Base-by-base conservation (phyloP, 495 filamentous ascomycete genomes). In the Xylona heveae region DNA sequence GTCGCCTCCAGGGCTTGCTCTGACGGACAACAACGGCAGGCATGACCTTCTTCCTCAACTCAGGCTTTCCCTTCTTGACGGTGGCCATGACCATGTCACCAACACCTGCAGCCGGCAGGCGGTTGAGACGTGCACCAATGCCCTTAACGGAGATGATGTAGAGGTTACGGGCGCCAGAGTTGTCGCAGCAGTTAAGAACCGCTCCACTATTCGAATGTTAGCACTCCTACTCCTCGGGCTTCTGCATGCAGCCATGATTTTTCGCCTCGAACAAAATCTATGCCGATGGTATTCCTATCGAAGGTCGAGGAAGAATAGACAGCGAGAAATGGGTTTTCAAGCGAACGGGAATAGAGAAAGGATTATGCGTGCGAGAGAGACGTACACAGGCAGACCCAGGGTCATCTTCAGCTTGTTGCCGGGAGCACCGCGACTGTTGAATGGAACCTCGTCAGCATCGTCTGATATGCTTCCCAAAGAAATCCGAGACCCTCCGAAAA, bases 371-470 rank as follows among this genome's bases (percentile, higher is more conserved):
- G n/a, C n/a, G n/a, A n/a, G n/a, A n/a, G 8, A 22, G n/a, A 81
- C 84, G 61, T 85, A 94, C 85, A 83, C 78, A 58, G 88, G 88
- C 50, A 97, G 81, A 93, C 78, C 88, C 61, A 97, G 81, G 56
- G 88, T 92, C 88, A 97, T 97, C 76, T 93, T 97, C 43, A 97
- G 74, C 78, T 97, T 97, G 78, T 91, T 91, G 68, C 88, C 90
- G 46, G 84, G 71, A 67, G 78, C 76, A 77, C 77, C 78, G 68
- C 79, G n/a, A n/a, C n/a, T n/a, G n/a, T n/a, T n/a, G n/a, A n/a
- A n/a, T n/a, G n/a, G n/a, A n/a, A n/a, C n/a, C n/a, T n/a, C n/a
- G n/a, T n/a, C n/a, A n/a, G n/a, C n/a, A n/a, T n/a, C n/a, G n/a
- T n/a, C n/a, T n/a, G n/a, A n/a, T n/a, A n/a, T n/a, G n/a, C n/a